Base-by-base conservation (phyloP, 768 basidiomycete species). In the Rhizopogon vulgaris region DNA sequence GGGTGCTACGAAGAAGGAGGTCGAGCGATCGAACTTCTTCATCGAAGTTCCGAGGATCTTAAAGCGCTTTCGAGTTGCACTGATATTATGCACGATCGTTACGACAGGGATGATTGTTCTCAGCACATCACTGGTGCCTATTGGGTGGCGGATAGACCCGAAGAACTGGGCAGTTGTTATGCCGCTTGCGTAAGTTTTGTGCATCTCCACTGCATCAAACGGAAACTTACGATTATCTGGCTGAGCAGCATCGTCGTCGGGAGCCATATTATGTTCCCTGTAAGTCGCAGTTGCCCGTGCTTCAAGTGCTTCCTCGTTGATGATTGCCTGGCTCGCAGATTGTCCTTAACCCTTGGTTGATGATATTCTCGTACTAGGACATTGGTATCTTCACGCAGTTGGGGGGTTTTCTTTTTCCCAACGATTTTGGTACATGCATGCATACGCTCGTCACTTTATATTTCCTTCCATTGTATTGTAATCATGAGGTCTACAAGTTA, bases 261-360 rank as follows among this genome's bases (percentile, higher is more conserved):
- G 1, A 80, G 79, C 46, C 89, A 91, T 51, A 74, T 90, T 7
- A 65, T 90, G 11, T 89, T 84, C 70, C 91, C 91, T 11, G 85
- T 87, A 63, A 59, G 82, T 74, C 17, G 12, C 67, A 6, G 10
- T 46, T 34, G 38, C 36, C 18, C 45, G 41, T 40, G 41, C 41
- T 14, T 9, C 22, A 22, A 48, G 6, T 18, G 37, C 22, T 22
- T 47, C 17, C 24, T 53, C 57, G 24, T 17, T 75, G 45, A 46
- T 18, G 56, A 70, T 72, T 41, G 57, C 70, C 43, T 71, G 74
- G 55, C 37, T 43, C 24, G 25, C n/a, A 87, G 77, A 85, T 94
- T 51, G 82, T 91, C 24, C 78, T 94, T 38, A 94, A 94, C 59
- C 92, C 90, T 1, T 90, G 86, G 85, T 70, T 92, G 49, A 89